Evolutionary conservation across 2,329 filamentous ascomycete species (phyloP).

Genomic region (Penicillium sclerotiorum): DNA sequence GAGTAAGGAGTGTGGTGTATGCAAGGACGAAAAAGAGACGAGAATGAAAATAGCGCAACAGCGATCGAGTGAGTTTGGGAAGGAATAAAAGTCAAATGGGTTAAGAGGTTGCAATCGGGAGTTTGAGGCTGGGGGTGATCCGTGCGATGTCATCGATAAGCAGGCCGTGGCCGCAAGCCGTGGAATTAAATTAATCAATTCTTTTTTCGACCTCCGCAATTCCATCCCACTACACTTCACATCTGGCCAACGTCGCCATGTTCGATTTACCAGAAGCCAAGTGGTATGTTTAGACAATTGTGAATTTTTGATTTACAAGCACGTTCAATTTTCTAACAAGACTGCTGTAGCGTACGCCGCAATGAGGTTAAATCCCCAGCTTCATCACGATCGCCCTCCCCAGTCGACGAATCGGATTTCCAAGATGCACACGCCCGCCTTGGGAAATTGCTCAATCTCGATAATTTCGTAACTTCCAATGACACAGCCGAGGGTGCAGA

Average conservation of each 20-base stretch:
- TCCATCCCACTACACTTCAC: background rate
- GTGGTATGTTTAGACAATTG: conserved; percentile 29
- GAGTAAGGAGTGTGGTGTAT: conserved; percentile 20
- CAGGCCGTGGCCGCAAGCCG: conserved; percentile 20
- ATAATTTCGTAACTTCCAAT: conserved; percentile 21
- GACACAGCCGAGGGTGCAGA: conserved; percentile 7
- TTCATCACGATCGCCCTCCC: conserved; percentile 35
- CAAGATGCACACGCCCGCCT: conserved; percentile 36
- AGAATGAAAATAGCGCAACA: conserved; percentile 11
- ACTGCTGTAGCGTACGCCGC: conserved; percentile 35
- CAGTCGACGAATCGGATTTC: conserved; percentile 29
- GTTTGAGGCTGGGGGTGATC: conserved; percentile 20
- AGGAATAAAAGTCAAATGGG: conserved; percentile 5
- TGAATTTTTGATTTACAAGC: background rate
- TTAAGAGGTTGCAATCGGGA: conserved; percentile 1
- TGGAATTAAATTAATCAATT: conserved; percentile 5
- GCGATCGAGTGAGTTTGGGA: conserved; percentile 1
- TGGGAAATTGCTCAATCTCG: conserved; percentile 37
- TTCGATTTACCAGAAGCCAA: conserved; percentile 42
- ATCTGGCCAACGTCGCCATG: conserved; percentile 26
- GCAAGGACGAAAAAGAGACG: conserved; percentile 5
- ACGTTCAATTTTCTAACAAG: conserved; percentile 5
- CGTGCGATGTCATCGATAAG: conserved; percentile 29
- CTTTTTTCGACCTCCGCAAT: background rate
- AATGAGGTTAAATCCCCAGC: conserved; percentile 36